A percentile compares a stretch with the other conserved stretches of the same genome.
Evolutionary conservation across 2,329 filamentous ascomycete genomes (phyloP).

Genomic region (Knufia petricola): DNA sequence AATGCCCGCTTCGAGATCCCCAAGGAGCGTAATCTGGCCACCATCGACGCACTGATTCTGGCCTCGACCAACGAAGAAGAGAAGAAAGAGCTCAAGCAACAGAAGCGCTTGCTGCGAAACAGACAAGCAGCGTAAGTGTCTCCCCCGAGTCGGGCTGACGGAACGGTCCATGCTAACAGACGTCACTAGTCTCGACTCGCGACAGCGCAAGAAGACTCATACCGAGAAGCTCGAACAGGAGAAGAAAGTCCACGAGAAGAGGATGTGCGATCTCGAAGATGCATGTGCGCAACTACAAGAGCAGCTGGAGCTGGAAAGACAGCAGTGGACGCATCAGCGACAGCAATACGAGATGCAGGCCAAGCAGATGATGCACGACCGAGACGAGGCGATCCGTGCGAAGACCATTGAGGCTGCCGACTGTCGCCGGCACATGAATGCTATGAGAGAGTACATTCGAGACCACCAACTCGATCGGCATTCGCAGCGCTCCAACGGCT

Average conservation of each 20-base stretch:
- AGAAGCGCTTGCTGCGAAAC: constrained; percentile 89
- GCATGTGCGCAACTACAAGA: constrained; percentile 44
- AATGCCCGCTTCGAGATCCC: constrained; percentile 97
- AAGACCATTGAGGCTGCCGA: constrained; percentile 87
- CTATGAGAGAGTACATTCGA: constrained; percentile 59
- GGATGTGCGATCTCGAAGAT: constrained; percentile 71
- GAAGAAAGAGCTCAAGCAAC: constrained; percentile 97
- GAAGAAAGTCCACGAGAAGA: constrained; percentile 78
- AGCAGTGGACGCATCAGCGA: constrained; percentile 57
- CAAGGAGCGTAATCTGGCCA: constrained; percentile 80
- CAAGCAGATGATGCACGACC: constrained; percentile 69
- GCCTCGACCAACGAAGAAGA: constrained; percentile 76
- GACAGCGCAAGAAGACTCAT: constrained; percentile 96
- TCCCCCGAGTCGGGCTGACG: constrained; percentile 23
- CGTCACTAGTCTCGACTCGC: constrained; percentile 68
- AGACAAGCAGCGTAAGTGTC: constrained; percentile 83
- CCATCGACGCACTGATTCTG: constrained; percentile 87
- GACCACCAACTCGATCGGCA: constrained; percentile 32
- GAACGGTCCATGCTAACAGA: constrained; percentile 13
- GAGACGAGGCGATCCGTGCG: constrained; percentile 78
- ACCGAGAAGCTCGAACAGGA: constrained; percentile 94
- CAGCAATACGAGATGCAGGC: constrained; percentile 68
- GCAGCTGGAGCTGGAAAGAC: constrained; percentile 37
- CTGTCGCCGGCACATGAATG: constrained; percentile 82
- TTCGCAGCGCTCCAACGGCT: constrained; percentile 23